Conservation (phyloP, 345 rosid genomes). For the Reutealis trisperma region DNA sequence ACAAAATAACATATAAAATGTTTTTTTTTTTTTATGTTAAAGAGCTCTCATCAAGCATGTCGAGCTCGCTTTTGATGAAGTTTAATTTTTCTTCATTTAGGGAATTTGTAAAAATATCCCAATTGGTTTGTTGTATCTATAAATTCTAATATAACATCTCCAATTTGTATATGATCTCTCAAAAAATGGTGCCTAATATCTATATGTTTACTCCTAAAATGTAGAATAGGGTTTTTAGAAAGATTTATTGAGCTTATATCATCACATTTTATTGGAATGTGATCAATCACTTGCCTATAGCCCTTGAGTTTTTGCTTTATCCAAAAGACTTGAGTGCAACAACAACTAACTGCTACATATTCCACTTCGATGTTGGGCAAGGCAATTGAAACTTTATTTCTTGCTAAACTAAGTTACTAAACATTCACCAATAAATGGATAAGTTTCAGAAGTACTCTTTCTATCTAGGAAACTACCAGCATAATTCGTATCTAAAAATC, state of each 20-base stretch:
- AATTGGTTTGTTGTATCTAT: too few relatives aligned
- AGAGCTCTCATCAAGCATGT: too few relatives aligned
- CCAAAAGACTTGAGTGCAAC: not conserved
- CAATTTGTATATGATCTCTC: too few relatives aligned
- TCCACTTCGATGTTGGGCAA: not conserved
- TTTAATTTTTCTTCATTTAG: too few relatives aligned
- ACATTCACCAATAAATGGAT: not conserved
- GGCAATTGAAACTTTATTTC: not conserved
- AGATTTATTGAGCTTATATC: too few relatives aligned
- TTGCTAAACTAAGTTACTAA: not conserved
- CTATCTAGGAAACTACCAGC: not conserved
- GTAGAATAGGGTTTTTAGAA: not conserved
- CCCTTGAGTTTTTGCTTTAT: not conserved
- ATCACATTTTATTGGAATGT: not conserved
- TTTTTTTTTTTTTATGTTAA: too few relatives aligned
- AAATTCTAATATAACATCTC: too few relatives aligned
- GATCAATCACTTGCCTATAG: not conserved
- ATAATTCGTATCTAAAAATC: too few relatives aligned
- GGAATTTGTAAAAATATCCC: too few relatives aligned
- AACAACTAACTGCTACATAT: not conserved
- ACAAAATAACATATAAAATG: too few relatives aligned
- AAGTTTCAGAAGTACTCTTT: not conserved
- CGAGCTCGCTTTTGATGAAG: too few relatives aligned
- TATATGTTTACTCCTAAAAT: not conserved
- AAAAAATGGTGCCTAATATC: not conserved